Conservation (phyloP, 148 eudicot species). For the Heliosperma pusillum region DNA sequence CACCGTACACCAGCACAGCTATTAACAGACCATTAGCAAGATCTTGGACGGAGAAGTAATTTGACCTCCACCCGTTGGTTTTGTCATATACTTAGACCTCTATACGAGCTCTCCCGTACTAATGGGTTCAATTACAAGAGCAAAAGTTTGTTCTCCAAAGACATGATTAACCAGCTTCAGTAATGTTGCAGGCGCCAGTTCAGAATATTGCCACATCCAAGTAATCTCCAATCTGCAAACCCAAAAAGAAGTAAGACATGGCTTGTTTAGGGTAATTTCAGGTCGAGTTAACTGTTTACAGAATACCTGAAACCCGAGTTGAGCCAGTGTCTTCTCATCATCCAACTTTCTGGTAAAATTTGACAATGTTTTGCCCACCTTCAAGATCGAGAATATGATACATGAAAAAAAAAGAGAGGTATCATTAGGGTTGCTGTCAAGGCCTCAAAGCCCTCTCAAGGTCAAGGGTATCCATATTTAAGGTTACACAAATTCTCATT, state of each 20-base stretch:
- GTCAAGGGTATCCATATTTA: not conserved
- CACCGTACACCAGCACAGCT: not conserved
- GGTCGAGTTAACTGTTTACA: not conserved
- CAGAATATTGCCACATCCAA: constrained; percentile 32
- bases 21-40: not conserved
- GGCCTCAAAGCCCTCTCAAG: not conserved
- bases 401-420: not conserved
- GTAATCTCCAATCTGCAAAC: constrained; percentile 28
- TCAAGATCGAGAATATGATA: constrained; percentile 5
- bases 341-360: constrained; percentile 30
- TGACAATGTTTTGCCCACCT: constrained; percentile 63
- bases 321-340: constrained; percentile 38
- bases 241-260: not conserved
- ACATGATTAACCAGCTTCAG: not conserved
- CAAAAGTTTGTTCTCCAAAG: not conserved
- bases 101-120: not conserved
- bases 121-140: not conserved
- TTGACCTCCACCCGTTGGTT: not conserved
- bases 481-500: too few relatives aligned
- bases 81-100: not conserved
- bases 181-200: not conserved
- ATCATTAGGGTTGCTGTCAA: not conserved
- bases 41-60: not conserved
- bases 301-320: constrained; percentile 56
- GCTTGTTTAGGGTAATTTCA: not conserved